Evolutionary conservation across 768 basidiomycete genomes (phyloP).

Genomic region (Boletus patriciae): DNA sequence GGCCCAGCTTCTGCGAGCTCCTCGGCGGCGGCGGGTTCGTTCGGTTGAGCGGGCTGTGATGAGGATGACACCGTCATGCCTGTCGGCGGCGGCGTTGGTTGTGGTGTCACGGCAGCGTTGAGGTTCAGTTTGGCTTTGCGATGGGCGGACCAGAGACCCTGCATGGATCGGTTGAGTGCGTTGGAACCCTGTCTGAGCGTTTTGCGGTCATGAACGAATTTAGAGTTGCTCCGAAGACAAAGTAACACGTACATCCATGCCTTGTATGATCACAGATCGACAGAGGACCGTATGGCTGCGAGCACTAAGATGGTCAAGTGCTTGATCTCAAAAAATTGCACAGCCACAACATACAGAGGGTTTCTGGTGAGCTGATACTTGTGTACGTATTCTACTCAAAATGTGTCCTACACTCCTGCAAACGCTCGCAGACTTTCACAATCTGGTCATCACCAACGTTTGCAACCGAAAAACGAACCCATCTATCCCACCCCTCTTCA

Average conservation of each 20-base stretch:
- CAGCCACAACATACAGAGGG: neutral
- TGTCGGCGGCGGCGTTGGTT: constrained; percentile 4
- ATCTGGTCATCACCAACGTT: constrained; percentile 71
- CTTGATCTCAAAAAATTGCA: neutral
- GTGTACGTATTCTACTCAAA: constrained; percentile 42
- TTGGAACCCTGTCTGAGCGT: constrained; percentile 68
- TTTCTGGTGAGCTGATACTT: too few relatives aligned
- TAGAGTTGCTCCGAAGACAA: neutral
- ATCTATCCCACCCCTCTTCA: constrained; percentile 49
- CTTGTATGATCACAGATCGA: too few relatives aligned
- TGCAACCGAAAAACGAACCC: constrained; percentile 79
- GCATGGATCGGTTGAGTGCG: constrained; percentile 75
- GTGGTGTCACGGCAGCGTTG: constrained; percentile 38
- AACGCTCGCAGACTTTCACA: constrained; percentile 49
- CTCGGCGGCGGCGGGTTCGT: constrained; percentile 24
- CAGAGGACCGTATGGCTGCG: too few relatives aligned
- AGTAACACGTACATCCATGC: constrained; percentile 20
- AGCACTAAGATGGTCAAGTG: neutral
- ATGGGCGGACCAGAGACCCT: constrained; percentile 73
- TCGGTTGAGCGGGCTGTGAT: constrained; percentile 2
- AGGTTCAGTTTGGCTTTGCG: constrained; percentile 66
- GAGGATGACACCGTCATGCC: constrained; percentile 1
- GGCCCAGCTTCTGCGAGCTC: constrained; percentile 17
- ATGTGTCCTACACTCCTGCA: constrained; percentile 38
- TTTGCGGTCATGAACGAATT: constrained; percentile 21